These are phyloP conservation scores for Meyerozyma elateridarum DNA, from an alignment of 1,139 yeast genomes.

Conservation along the genomic window DNA sequence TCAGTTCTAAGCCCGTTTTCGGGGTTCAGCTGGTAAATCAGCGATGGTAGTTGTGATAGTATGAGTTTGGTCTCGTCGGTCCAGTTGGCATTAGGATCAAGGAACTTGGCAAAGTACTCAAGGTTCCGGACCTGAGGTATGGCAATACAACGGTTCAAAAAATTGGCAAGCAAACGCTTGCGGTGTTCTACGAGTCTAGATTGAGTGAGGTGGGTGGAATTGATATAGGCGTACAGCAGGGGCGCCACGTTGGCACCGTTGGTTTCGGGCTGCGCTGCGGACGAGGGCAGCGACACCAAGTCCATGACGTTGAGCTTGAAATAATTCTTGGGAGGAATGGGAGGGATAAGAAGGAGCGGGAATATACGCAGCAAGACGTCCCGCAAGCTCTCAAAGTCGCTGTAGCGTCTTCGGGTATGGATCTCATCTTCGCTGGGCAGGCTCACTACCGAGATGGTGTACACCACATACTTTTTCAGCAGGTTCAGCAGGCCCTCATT, in stretches of 20 bases:
- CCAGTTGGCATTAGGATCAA: slow-evolving; percentile 87
- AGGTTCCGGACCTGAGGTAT: slow-evolving; percentile 54
- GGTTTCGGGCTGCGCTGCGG: slow-evolving; percentile 9
- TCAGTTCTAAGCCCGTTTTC: slow-evolving; percentile 49
- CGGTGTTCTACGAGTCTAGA: slow-evolving; percentile 52
- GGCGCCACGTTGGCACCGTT: slow-evolving; percentile 6
- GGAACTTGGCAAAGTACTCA: slow-evolving; percentile 66
- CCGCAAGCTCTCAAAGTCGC: slow-evolving; percentile 85
- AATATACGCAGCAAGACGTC: slow-evolving; percentile 64
- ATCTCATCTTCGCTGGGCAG: slow-evolving; percentile 39
- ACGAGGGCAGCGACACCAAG: slow-evolving; percentile 19
- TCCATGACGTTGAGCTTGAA: slow-evolving; percentile 33
- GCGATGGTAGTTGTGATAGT: slow-evolving; percentile 37
- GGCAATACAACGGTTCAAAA: slow-evolving; percentile 68
- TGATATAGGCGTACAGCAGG: slow-evolving; percentile 34
- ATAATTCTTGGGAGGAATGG: slow-evolving; percentile 89
- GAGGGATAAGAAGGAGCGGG: slow-evolving; percentile 84
- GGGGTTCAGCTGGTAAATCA: slow-evolving; percentile 50
- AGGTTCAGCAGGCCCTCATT: slow-evolving; percentile 62
- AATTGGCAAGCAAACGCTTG: slow-evolving; percentile 71
- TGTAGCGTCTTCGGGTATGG: slow-evolving; percentile 76
- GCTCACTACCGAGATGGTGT: slow-evolving; percentile 59
- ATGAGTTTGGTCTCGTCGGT: slow-evolving; percentile 43
- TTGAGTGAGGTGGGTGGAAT: slow-evolving; percentile 40
- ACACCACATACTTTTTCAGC: slow-evolving; percentile 68